Base-by-base conservation (phyloP, 2,329 filamentous ascomycete species). In the Pseudogymnoascus verrucosus region DNA sequence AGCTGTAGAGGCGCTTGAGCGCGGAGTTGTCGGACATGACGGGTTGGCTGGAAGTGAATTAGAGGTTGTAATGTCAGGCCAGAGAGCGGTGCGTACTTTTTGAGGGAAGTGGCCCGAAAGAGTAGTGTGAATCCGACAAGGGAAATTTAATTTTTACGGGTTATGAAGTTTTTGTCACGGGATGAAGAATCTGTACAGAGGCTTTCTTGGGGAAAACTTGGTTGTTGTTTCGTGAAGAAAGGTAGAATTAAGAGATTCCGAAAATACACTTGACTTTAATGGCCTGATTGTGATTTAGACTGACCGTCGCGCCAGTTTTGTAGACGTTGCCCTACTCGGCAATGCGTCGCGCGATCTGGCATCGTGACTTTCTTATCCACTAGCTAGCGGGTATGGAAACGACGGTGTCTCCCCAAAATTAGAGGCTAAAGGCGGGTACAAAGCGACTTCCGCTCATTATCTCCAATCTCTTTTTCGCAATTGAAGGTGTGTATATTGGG, bases 361-460 rank as follows among this genome's bases (percentile, higher is more conserved):
- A 57, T 34, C 19, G 21, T 34, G 51, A 57, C 51, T 57, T 57
- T 34, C 51, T 57, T 57, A 57, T 57, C 51, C 51, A 57, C 51
- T 57, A 57, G n/a, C 28, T 57, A 57, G 51, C 51, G 51, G 51
- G 51, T 34, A 34, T 34, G 51, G 51, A 57, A 54, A 57, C 51
- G 16, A 34, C 51, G 51, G 51, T 28, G 28, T 57, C 28, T 4
- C 51, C 26, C 28, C n/a, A 57, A 57, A 5, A 57, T 57, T 57
- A 57, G 28, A 57, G 51, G 51, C 51, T 57, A 57, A 57, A 21
- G 51, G 51, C 47, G 51, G 51, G 51, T 57, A 57, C 51, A 57
- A 57, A 57, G 51, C 28, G 28, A 57, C 51, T 34, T 57, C 51
- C 28, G 28, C 28, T 26, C 28, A 34, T 57, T 57, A 34, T 57